Evolutionary conservation across 139 green algal species (phyloP).

Genomic region (Coelastrella sp.): DNA sequence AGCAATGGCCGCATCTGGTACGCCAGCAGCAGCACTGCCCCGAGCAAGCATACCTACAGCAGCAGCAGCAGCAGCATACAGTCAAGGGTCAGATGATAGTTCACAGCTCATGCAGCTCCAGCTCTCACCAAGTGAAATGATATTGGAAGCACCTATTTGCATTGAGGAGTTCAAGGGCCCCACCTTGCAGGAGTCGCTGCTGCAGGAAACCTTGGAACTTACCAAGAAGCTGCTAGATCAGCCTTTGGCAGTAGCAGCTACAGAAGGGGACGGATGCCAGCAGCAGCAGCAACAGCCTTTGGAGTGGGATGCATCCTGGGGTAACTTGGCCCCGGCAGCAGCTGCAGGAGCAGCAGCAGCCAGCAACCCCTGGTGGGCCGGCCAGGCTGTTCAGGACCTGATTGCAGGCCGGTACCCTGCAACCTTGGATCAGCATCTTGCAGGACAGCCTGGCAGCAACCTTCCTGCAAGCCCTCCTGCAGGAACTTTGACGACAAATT

Average conservation of each 20-base stretch:
- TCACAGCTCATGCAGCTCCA: neutral
- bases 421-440: too few relatives aligned
- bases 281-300: neutral
- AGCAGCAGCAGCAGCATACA: slow-evolving; percentile 17
- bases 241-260: neutral
- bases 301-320: neutral
- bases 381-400: neutral
- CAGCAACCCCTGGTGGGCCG: neutral
- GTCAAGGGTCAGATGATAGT: neutral
- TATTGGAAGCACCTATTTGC: slow-evolving; percentile 2
- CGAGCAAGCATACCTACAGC: neutral
- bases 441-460: neutral
- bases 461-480: neutral
- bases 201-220: neutral
- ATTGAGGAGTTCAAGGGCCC: neutral
- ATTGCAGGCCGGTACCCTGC: neutral
- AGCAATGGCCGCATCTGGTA: neutral
- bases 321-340: neutral
- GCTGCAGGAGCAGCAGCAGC: neutral
- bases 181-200: neutral
- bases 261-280: neutral
- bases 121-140: neutral
- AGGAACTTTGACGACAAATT: too few relatives aligned
- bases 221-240: neutral
- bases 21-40: neutral